Evolutionary conservation across 768 basidiomycete species (phyloP), one percentile per base, ranked within the genome.

Genomic region (Lepiota brunneoincarnata): DNA sequence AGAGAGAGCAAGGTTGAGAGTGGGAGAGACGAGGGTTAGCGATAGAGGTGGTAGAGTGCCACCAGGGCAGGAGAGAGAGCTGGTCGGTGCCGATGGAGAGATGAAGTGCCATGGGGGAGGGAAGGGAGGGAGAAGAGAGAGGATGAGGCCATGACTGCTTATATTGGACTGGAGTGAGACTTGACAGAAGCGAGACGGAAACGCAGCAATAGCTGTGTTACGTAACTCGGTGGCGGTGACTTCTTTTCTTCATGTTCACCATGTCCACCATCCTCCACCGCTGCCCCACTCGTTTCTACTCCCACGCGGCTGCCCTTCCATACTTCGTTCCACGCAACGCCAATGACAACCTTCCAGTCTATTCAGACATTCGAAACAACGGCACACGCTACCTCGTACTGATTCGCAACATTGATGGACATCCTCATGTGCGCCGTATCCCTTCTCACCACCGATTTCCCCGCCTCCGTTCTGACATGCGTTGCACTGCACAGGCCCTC

Each of bases 251-350:
- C 45, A 46, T 28, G 28, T 24, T 3, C 51, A 44, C 51, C 49
- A 53, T 38, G 37, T 10, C 47, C 40, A 42, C 31, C 21, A 53
- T 59, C 57, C 37, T 55, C 59, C 42, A 63, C 55, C 23, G 36
- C 53, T 28, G 31, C 61, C 36, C 37, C 54, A 35, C 46, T 52
- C 51, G 23, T 47, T 55, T 48, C 58, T 51, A 59, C 58, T 23
- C 58, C 56, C 42, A 49, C 51, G 49, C 62, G 23, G 54, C 58
- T 49, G 61, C 51, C 21, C 59, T 67, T 43, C 63, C 70, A 24
- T 92, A 89, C 69, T 80, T 78, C 57, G 74, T 92, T 41, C 78
- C 81, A 18, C 80, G 89, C 57, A 91, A 88, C 67, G 67, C 79
- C 43, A 76, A 76, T 46, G 86, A 87, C 28, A 78, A 79, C 44